Base-by-base conservation (phyloP, 345 rosid species). In the Chamaenerion angustifolium region DNA sequence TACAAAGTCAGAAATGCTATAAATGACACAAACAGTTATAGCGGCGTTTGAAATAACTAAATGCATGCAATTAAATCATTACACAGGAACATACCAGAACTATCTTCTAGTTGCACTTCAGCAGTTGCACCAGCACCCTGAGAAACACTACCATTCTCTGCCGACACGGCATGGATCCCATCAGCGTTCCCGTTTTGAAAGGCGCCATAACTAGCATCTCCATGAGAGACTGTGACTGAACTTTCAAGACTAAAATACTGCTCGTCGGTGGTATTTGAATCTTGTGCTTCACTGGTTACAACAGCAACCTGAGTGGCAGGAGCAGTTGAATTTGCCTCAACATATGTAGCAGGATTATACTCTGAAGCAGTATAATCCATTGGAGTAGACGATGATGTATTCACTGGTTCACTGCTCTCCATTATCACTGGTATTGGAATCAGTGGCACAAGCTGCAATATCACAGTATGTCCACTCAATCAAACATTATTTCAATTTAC, bases 81-180 rank as follows among this genome's bases (percentile, higher is more conserved):
- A 23, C n/a, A 43, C 18, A 51, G 52, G 42, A 17, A 58, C 19
- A 57, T 78, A 92, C 98, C 89, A 51, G 83, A 51, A 60, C 70
- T 69, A 56, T 79, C 85, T 61, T 57, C 69, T 54, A 60, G 82
- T 6, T 73, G 71, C 46, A 58, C 68, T 10, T 55, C 53, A 49
- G 71, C 71, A 56, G 67, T 59, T 47, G 58, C 82, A 55, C 66
- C 64, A 12, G 44, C 64, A 15, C 49, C 52, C 46, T 71, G 78
- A 13, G 66, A 67, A 50, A 71, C 69, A 65, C 41, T 68, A 41
- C 88, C 95, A 66, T 82, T 92, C 72, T 82, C 95, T 40, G 51
- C 66, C 6, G 74, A 62, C 60, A 63, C 56, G 52, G 60, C 62
- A 75, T 3, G 60, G 58, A 56, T 61, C 78, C 54, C 46, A 50